phyloP scores from a whole-genome alignment of 2,329 filamentous ascomycete genomes.

The Blumeria graminis region DNA sequence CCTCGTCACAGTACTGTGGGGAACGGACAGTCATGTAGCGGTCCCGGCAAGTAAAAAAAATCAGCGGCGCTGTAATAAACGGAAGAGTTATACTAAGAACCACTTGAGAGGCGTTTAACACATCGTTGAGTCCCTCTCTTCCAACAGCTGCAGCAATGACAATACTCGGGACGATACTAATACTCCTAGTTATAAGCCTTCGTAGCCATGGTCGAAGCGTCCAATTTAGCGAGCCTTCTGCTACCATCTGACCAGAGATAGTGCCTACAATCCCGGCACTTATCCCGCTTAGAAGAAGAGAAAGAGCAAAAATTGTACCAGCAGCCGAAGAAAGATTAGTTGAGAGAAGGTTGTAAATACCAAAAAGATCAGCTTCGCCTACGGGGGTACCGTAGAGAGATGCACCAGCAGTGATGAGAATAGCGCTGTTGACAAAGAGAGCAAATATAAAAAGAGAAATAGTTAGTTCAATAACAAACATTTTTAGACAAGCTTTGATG shows the following conservation, averaged over 20 bases:
- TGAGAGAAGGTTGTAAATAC: slow-evolving; percentile 50
- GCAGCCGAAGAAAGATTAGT: slow-evolving; percentile 46
- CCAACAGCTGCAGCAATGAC: slow-evolving; percentile 65
- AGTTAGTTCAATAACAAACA: slow-evolving; percentile 45
- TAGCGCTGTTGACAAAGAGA: slow-evolving; percentile 62
- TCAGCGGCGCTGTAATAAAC: slow-evolving; percentile 59
- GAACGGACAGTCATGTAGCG: slow-evolving; percentile 44
- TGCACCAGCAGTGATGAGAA: slow-evolving; percentile 60
- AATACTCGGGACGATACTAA: slow-evolving; percentile 63
- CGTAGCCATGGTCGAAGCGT: slow-evolving; percentile 53
- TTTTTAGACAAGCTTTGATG: slow-evolving; percentile 50
- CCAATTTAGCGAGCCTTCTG: slow-evolving; percentile 61
- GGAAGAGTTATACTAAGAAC: slow-evolving; percentile 56
- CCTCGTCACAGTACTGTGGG: background rate
- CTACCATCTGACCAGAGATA: slow-evolving; percentile 73
- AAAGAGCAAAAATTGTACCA: slow-evolving; percentile 64
- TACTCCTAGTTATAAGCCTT: slow-evolving; percentile 49
- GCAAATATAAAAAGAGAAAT: slow-evolving; percentile 62
- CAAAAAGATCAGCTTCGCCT: slow-evolving; percentile 52
- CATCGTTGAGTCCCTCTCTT: slow-evolving; percentile 40
- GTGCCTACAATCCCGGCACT: slow-evolving; percentile 75
- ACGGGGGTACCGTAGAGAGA: slow-evolving; percentile 41
- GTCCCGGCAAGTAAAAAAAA: slow-evolving; percentile 62
- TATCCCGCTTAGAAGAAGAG: slow-evolving; percentile 55
- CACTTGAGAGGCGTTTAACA: slow-evolving; percentile 56